Evolutionary conservation across 805 yeast species (phyloP).

Genomic region (Tetrapisispora arboricola): DNA sequence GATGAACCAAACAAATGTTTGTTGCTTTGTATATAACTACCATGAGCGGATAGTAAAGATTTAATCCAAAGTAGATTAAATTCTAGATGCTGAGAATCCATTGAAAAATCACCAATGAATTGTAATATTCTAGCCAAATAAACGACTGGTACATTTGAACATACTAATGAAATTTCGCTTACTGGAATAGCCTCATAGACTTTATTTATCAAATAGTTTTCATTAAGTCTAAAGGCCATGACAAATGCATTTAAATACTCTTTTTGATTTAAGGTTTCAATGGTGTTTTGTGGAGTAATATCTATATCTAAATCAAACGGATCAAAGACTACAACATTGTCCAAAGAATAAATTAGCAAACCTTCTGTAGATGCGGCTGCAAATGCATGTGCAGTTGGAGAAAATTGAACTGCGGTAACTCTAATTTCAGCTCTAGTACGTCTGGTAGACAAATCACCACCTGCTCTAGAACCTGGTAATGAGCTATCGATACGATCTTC

Average conservation of each 20-base stretch:
- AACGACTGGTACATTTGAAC: conserved; percentile 62
- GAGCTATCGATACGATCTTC: conserved; percentile 69
- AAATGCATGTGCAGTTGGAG: conserved; percentile 84
- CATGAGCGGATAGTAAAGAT: conserved; percentile 59
- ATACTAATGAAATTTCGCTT: conserved; percentile 57
- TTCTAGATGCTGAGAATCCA: conserved; percentile 75
- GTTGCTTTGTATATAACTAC: conserved; percentile 55
- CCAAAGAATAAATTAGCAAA: conserved; percentile 67
- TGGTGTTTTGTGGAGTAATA: conserved; percentile 70
- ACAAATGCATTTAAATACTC: conserved; percentile 66
- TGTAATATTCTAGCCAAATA: conserved; percentile 58
- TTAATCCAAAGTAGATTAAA: conserved; percentile 77
- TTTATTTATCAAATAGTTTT: conserved; percentile 55
- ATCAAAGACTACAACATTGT: conserved; percentile 67
- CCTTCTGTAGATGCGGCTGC: conserved; percentile 97
- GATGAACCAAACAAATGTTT: conserved; percentile 54
- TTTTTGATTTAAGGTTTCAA: conserved; percentile 46
- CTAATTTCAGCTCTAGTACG: conserved; percentile 72
- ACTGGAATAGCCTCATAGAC: conserved; percentile 67
- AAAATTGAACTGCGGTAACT: conserved; percentile 66
- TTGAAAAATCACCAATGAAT: conserved; percentile 58
- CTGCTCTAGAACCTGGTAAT: conserved; percentile 78
- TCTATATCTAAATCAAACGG: conserved; percentile 93
- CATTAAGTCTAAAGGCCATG: conserved; percentile 91
- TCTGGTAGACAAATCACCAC: conserved; percentile 70